Evolutionary conservation across 768 basidiomycete genomes (phyloP), one percentile per base, ranked within the genome.

Genomic region (Piloderma croceum): DNA sequence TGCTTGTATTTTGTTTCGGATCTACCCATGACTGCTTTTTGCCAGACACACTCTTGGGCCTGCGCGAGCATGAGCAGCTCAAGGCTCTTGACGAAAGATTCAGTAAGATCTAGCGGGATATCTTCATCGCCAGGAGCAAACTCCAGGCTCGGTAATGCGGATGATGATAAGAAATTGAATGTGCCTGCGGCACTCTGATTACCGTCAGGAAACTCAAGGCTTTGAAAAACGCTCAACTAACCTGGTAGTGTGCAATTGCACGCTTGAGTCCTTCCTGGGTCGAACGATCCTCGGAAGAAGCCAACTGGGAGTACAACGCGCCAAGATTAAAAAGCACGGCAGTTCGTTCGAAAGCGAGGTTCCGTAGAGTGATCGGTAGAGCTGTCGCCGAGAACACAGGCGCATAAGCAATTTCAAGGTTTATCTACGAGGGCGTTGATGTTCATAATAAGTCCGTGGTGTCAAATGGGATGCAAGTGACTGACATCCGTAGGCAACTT

Each of bases 21-120:
- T 57, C 51, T 51, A 90, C 91, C 87, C 43, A 88, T 63, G 54
- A 84, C 82, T 12, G 92, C 92, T 49, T 84, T 76, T 57, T 94
- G 92, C 93, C 93, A 98, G 31, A 81, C 90, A 56, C 90, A 94
- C 64, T 99, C 96, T 50, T 98, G 94, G 1, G 92, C 93, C 60
- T 97, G 90, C 1, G 91, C 91, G 4, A 93, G 72, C 78, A 90
- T 83, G 41, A 97, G 72, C 47, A 63, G 75, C 54, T 88, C 79
- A 31, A 96, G 55, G 20, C 77, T 70, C 34, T 67, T 69, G 18
- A 88, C 52, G 49, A 84, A 81, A 0, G 74, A 54, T 19, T 65
- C 61, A 0, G 81, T 73, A 20, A 96, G 70, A 57, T 97, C 94
- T 12, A 69, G 49, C 0, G 83, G 78, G 2, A 58, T 53, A n/a